These are phyloP conservation scores for Melastoma candidum DNA, from an alignment of 441 rosid genomes.

Conservation along the genomic window DNA sequence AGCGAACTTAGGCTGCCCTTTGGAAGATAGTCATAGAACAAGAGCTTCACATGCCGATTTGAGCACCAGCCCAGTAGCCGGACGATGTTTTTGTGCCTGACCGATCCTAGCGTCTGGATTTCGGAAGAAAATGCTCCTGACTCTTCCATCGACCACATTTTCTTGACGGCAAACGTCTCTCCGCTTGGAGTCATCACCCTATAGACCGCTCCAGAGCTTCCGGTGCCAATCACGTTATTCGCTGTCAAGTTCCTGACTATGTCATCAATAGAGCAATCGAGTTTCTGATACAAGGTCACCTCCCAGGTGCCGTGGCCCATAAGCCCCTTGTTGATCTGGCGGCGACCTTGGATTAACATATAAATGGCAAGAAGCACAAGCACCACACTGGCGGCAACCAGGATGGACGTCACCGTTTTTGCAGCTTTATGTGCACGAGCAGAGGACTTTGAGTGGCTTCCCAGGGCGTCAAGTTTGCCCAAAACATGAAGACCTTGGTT, in stretches of 20 bases:
- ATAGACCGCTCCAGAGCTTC: constrained; percentile 20
- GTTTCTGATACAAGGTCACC: constrained; percentile 19
- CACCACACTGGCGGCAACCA: constrained; percentile 7
- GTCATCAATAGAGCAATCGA: constrained; percentile 13
- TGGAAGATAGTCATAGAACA: constrained; percentile 22
- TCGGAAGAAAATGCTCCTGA: constrained; percentile 15
- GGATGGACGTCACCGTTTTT: constrained; percentile 6
- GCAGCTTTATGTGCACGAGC: constrained; percentile 3
- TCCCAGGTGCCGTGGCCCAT: constrained; percentile 16
- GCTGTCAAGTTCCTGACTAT: constrained; percentile 13
- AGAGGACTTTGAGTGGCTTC: neutral
- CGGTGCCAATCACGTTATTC: constrained; percentile 18
- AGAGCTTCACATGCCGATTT: constrained; percentile 13
- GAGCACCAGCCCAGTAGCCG: constrained; percentile 22
- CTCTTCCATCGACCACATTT: constrained; percentile 19
- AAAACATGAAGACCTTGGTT: constrained; percentile 14
- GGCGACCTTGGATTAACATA: constrained; percentile 6
- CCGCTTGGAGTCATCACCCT: constrained; percentile 12
- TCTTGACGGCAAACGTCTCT: constrained; percentile 20
- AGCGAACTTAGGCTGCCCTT: constrained; percentile 21
- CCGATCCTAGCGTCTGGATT: constrained; percentile 13
- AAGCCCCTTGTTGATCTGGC: constrained; percentile 1
- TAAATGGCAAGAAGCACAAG: constrained; percentile 10
- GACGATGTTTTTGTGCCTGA: constrained; percentile 21
- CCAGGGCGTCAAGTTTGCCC: neutral